A percentile compares a stretch with the other conserved stretches of the same genome.
These are phyloP conservation scores for Aspergillus flavus DNA, from an alignment of 2,329 filamentous ascomycete species.

Conservation along the genomic window DNA sequence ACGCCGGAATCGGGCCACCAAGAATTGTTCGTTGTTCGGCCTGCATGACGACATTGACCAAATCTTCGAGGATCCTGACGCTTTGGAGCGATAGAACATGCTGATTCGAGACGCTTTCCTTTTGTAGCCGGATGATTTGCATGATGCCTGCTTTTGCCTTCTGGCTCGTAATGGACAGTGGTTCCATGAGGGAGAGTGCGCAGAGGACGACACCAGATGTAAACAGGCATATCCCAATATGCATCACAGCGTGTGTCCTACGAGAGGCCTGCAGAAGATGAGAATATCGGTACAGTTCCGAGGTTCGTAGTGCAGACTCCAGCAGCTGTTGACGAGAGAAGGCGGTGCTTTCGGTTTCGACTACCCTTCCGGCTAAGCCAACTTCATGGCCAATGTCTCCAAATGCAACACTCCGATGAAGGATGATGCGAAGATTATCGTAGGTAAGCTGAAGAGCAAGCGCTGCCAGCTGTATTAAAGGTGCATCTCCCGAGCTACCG, in stretches of 20 bases:
- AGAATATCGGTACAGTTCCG: constrained; percentile 7
- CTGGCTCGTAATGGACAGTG: constrained; percentile 11
- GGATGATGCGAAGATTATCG: constrained; percentile 15
- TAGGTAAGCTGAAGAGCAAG: constrained; percentile 14
- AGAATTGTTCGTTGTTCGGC: constrained; percentile 10
- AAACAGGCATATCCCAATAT: constrained; percentile 21
- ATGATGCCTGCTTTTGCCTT: constrained; percentile 17
- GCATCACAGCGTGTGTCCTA: constrained; percentile 18
- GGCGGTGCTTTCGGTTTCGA: background rate
- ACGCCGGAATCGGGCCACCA: background rate
- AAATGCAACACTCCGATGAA: constrained; percentile 15
- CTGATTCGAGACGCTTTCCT: constrained; percentile 8
- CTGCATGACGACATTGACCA: constrained; percentile 13
- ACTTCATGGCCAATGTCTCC: constrained; percentile 2
- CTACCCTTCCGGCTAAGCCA: background rate
- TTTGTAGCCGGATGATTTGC: constrained; percentile 13
- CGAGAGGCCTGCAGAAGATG: constrained; percentile 15
- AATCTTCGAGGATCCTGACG: constrained; percentile 12
- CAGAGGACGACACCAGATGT: constrained; percentile 20
- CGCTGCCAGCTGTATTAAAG: constrained; percentile 9
- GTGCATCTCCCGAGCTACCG: background rate
- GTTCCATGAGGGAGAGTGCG: constrained; percentile 14
- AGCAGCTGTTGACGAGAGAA: constrained; percentile 13
- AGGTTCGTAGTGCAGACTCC: constrained; percentile 13
- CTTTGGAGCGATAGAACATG: constrained; percentile 16